Evolutionary conservation across 1,284 basidiomycete genomes (phyloP).

Genomic region (Coniferiporia sulphurascens): DNA sequence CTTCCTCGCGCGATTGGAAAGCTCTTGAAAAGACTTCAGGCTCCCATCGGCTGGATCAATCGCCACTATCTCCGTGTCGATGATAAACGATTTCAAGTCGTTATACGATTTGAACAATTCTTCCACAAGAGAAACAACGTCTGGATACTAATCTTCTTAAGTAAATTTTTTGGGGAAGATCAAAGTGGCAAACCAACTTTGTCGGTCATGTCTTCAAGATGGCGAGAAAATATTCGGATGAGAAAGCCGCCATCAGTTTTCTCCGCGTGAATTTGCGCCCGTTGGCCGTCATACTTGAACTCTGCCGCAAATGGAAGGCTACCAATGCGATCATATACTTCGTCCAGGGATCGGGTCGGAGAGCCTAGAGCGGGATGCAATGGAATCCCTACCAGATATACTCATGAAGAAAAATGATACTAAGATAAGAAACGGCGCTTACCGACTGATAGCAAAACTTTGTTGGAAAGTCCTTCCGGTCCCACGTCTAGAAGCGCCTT

Average conservation of each 20-base stretch:
- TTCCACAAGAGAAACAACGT: conserved; percentile 62
- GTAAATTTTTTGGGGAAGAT: conserved; percentile 18
- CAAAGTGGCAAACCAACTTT: conserved; percentile 43
- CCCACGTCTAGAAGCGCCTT: conserved; percentile 59
- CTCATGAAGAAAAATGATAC: background rate
- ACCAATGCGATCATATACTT: conserved; percentile 73
- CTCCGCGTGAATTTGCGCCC: conserved; percentile 77
- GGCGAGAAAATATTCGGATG: conserved; percentile 81
- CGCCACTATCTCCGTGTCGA: conserved; percentile 83
- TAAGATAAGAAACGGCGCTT: conserved; percentile 25
- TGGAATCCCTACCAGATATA: conserved; percentile 48
- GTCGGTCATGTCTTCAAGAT: conserved; percentile 89
- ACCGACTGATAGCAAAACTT: conserved; percentile 77
- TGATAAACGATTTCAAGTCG: conserved; percentile 68
- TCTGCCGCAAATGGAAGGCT: conserved; percentile 72
- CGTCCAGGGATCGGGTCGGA: conserved; percentile 79
- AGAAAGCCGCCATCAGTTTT: conserved; percentile 39
- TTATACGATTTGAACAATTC: conserved; percentile 39
- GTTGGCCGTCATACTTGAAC: conserved; percentile 84
- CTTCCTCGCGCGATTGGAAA: conserved; percentile 83
- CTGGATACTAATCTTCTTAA: conserved; percentile 68
- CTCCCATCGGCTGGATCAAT: conserved; percentile 62
- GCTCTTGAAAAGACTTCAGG: conserved; percentile 79
- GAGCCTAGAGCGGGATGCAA: conserved; percentile 75
- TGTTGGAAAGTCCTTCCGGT: conserved; percentile 54